Evolutionary conservation across 1,139 yeast genomes (phyloP).

Genomic region (Yamadazyma friedrichii): DNA sequence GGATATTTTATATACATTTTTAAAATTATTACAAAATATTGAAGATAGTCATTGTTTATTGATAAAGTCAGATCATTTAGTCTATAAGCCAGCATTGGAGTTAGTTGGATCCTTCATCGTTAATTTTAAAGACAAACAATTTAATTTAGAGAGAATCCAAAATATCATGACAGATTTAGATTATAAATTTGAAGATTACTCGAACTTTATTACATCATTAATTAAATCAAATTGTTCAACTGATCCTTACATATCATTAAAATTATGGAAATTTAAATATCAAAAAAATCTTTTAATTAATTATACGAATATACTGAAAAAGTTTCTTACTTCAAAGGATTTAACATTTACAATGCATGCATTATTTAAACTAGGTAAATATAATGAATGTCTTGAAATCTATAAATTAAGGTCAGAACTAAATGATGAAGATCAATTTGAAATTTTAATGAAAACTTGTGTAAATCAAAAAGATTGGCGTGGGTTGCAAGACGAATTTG

Average conservation of each 20-base stretch:
- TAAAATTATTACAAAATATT: constrained; percentile 15
- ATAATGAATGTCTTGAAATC: constrained; percentile 24
- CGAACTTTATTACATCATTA: constrained; percentile 24
- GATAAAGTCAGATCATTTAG: constrained; percentile 14
- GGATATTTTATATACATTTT: constrained; percentile 12
- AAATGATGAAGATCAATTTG: constrained; percentile 41
- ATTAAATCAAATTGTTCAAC: constrained; percentile 18
- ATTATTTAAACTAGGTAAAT: constrained; percentile 21
- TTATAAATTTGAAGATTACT: background rate
- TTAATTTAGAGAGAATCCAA: background rate
- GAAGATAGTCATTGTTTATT: constrained; percentile 24
- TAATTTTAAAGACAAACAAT: background rate
- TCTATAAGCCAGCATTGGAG: constrained; percentile 21
- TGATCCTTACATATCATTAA: constrained; percentile 22
- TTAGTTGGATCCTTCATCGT: constrained; percentile 14
- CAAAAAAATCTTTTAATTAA: constrained; percentile 2
- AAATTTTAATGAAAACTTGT: constrained; percentile 45
- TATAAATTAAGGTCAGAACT: constrained; percentile 24
- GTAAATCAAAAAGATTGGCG: constrained; percentile 58
- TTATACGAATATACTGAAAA: background rate
- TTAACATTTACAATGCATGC: constrained; percentile 32
- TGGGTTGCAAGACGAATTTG: constrained; percentile 60
- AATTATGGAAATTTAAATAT: constrained; percentile 28
- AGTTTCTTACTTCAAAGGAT: constrained; percentile 19
- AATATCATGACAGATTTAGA: background rate